Evolutionary conservation across 805 yeast genomes (phyloP).

Genomic region (Wickerhamomyces subpelliculosus): DNA sequence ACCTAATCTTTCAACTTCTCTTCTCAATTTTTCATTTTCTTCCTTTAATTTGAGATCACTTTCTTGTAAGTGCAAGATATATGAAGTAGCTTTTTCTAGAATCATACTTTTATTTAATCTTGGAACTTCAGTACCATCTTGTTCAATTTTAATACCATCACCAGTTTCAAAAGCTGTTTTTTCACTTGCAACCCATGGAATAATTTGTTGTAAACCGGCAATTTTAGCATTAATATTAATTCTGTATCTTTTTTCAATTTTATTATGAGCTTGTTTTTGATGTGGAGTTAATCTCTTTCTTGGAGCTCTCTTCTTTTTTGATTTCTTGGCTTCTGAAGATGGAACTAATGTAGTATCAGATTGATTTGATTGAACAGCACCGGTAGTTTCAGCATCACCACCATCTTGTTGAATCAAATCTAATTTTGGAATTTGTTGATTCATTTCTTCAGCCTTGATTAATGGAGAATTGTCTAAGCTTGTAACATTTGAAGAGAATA

Average conservation of each 20-base stretch:
- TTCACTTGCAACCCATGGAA: slow-evolving; percentile 61
- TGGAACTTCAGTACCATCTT: slow-evolving; percentile 22
- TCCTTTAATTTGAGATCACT: slow-evolving; percentile 33
- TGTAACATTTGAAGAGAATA: slow-evolving; percentile 21
- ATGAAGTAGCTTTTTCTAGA: slow-evolving; percentile 61
- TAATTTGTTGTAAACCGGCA: slow-evolving; percentile 56
- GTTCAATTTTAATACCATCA: slow-evolving; percentile 11
- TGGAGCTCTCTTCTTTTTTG: slow-evolving; percentile 40
- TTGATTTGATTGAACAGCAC: neutral
- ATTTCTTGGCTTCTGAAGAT: slow-evolving; percentile 13
- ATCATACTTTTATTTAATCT: slow-evolving; percentile 61
- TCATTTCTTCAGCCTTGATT: slow-evolving; percentile 20
- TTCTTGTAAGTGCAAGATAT: slow-evolving; percentile 45
- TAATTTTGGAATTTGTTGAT: slow-evolving; percentile 7
- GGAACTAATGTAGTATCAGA: slow-evolving; percentile 3
- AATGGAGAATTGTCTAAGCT: slow-evolving; percentile 23
- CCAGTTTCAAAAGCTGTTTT: slow-evolving; percentile 53
- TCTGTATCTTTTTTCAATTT: slow-evolving; percentile 64
- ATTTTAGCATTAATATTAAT: slow-evolving; percentile 68
- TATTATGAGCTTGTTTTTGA: slow-evolving; percentile 68
- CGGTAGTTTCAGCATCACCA: neutral
- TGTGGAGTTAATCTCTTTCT: slow-evolving; percentile 48
- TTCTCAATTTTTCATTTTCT: slow-evolving; percentile 23
- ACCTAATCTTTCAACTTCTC: slow-evolving; percentile 20
- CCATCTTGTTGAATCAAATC: no score